Evolutionary conservation across 2,329 filamentous ascomycete species (phyloP), one percentile per base, ranked within the genome.

Genomic region (Apiospora saccharicola): DNA sequence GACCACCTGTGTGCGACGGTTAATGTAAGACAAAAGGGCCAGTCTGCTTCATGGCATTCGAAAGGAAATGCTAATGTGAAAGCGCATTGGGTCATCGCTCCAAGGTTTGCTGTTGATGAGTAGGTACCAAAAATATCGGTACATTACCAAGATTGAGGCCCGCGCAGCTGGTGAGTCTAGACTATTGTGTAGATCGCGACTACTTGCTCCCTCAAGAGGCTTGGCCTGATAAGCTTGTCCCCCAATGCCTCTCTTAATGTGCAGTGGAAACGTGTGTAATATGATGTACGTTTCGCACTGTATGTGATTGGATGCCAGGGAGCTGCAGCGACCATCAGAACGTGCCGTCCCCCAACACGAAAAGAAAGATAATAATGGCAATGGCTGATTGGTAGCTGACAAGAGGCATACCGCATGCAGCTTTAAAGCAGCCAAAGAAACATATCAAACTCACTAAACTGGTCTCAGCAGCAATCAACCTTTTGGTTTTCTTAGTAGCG

Each of bases 151-250:
- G 16, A 2, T 13, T 24, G 34, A 34, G 19, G 57, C 19, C 19
- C 34, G 30, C 34, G 22, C 34, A 37, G 3, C 10, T n/a, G 12
- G 57, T 19, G 34, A 64, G 19, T 41, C 30, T 64, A 34, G 57
- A 12, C 30, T 14, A 12, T 6, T 19, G 30, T n/a, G 57, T 41
- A 64, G 53, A 64, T 41, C 34, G 57, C 57, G 34, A 64, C 34
- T 41, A 64, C 57, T 64, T 64, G 57, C 57, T 37, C 30, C 10
- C 19, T 41, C 57, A 12, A 12, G 22, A 64, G 34, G 30, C 57
- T 64, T 64, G 57, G 57, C 57, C 57, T 64, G 57, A 64, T 64
- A 64, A 64, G 57, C 57, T 64, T 64, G 57, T 41, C n/a, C 34
- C 34, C 4, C 5, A 64, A 19, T 4, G 57, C 14, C 57, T 64